Base-by-base conservation (phyloP, 2,329 filamentous ascomycete genomes). In the Calonectria leucothoes region DNA sequence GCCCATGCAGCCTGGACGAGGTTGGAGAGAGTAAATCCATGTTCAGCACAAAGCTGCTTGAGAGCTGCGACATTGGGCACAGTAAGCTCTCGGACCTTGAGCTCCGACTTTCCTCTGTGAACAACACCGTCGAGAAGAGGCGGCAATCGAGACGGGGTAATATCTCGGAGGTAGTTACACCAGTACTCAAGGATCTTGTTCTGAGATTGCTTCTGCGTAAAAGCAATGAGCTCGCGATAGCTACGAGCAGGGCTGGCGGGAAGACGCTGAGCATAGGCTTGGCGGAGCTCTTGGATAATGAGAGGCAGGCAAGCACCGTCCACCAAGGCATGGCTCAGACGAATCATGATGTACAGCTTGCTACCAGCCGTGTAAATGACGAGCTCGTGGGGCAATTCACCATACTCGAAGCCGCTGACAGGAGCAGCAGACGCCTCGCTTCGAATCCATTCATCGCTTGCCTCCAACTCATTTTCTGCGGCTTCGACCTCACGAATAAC, bases 341-440 rank as follows among this genome's bases (percentile, higher is more conserved):
- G 55, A 39, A 61, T 61, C 55, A 61, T 61, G 15, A 61, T 61
- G 23, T 61, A 61, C 23, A 61, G n/a, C 33, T 61, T 61, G 35
- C 33, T 27, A 15, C 55, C 55, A 27, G 33, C 55, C 14, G 33
- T 39, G 23, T 61, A 61, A 10, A 61, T 27, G 33, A 61, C 33
- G 15, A 61, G 39, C 23, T 61, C 55, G 33, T 61, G 55, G 11
- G 55, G 55, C 23, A 61, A 23, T 20, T 61, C 33, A 4, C 55
- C 55, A 11, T 61, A 61, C 37, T 61, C 31, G 23, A 61, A 61
- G 15, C 35, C 33, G 5, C 55, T 61, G n/a, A 61, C 33, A 27
- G 55, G 55, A 5, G 55, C 35, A 37, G 55, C 55, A 61, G 33
- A 39, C 4, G 33, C 35, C 33, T 61, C 55, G 6, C 23, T 23